Evolutionary conservation across 2,329 filamentous ascomycete species (phyloP).

Genomic region (Arthrobotrys sinensis): DNA sequence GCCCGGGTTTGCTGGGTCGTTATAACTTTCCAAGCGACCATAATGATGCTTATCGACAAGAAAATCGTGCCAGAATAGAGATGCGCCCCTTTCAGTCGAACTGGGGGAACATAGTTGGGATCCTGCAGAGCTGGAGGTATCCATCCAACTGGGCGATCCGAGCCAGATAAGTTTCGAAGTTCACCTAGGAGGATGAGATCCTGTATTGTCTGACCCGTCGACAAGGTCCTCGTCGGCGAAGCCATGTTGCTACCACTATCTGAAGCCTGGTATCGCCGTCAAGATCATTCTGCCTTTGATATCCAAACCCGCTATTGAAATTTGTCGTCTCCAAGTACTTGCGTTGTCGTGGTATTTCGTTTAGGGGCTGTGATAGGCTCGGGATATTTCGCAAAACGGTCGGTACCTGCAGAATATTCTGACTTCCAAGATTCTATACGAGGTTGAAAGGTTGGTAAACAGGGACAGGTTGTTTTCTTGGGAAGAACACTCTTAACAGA

Average conservation of each 20-base stretch:
- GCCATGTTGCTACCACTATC: constrained; percentile 38
- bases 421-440: constrained; percentile 6
- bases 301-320: background rate
- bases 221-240: constrained; percentile 34
- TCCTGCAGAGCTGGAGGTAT: constrained; percentile 46
- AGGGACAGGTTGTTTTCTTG: background rate
- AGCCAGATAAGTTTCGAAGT: constrained; percentile 29
- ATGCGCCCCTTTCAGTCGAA: constrained; percentile 33
- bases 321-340: background rate
- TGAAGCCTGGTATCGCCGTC: constrained; percentile 20
- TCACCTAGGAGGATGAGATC: constrained; percentile 39
- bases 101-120: constrained; percentile 54
- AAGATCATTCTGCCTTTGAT: constrained; percentile 46
- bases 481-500: background rate
- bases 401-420: background rate
- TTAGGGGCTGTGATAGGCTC: constrained; percentile 24
- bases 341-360: constrained; percentile 24
- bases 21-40: constrained; percentile 49
- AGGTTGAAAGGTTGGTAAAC: constrained; percentile 14
- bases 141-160: constrained; percentile 26
- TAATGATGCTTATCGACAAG: constrained; percentile 32
- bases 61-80: constrained; percentile 36
- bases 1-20: constrained; percentile 50
- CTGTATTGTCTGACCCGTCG: constrained; percentile 55
- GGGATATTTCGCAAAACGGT: constrained; percentile 1